Base-by-base conservation (phyloP, 129 eudicot genomes). In the Artemisia argyi region DNA sequence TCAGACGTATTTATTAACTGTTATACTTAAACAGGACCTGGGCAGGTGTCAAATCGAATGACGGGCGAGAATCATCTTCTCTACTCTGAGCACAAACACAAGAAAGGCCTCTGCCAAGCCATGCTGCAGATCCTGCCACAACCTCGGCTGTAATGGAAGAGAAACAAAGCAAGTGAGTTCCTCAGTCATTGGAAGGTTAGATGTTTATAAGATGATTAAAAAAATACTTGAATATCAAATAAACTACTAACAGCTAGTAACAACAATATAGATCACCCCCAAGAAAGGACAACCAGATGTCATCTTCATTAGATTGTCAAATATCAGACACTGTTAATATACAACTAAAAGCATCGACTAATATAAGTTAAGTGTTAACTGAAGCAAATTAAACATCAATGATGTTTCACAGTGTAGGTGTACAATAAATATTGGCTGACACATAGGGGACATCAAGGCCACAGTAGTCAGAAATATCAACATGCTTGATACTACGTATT, bases 21-120 rank as follows among this genome's bases (percentile, higher is more conserved):
- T 28, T 63, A 62, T 62, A 53, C 61, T 64, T 46, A 74, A 57
- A 65, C 54, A 69, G 16, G 73, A 94, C 99, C 99, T 90, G 96
- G 19, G 80, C 81, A 81, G 97, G 89, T 17, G 96, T 88, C 81
- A 94, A 78, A 79, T 94, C 99, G 83, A 94, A 90, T 55, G 99
- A 90, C 44, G 79, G 88, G 44, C 91, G 99, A 69, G 88, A 70
- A 53, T 90, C 97, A 68, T 86, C 82, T 58, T 94, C 99, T 75
- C 89, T 86, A 75, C 97, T 78, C 70, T 88, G 99, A 84, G 86
- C 99, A 80, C 99, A 94, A 69, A 94, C 99, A 84, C 99, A 94
- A 16, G 99, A 94, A 72, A 94, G 91, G 65, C 99, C 99, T 83
- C 85, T 88, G 60, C 99, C 99, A 61, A 94, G 89, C 99, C 99